Base-by-base conservation (phyloP, 225 moss, liverwort and hornwort species). In the Anthoceros angustus region DNA sequence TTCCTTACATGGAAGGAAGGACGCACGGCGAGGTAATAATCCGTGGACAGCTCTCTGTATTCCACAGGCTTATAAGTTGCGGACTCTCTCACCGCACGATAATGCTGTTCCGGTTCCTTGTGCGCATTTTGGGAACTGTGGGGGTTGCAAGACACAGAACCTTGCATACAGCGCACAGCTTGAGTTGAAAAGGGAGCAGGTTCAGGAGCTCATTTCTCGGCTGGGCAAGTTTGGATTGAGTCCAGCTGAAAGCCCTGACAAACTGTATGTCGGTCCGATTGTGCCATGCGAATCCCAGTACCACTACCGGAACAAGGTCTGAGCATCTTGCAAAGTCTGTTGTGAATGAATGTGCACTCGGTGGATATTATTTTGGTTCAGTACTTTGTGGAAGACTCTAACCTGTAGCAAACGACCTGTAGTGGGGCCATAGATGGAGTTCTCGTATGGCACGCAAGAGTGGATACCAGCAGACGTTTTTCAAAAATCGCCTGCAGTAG, bases 101-200 rank as follows among this genome's bases (percentile, higher is more conserved):
- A 79, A 92, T 70, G 92, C 87, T 71, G 92, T 98, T 68, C 69
- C 75, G 66, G 89, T 91, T 15, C 98, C 88, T 25, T 98, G 98
- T 68, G 73, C 81, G 70, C 85, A 98, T 70, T 98, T 98, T 72
- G 89, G 88, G 20, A 88, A 98, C 67, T 98, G 98, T 66, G 98
- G 98, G 64, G 98, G 98, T 61, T 98, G 98, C 60, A 92, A 86
- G 68, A 92, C 98, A 48, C 98, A 98, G 74, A 89, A 89, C 69
- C 61, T 92, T 70, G 80, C 84, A 7, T 98, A 98, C 49, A 82
- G 83, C 71, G 92, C 98, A 66, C 98, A 98, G 75, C 68, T 98
- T 63, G 67, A 70, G 48, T 82, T 82, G 48, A 98, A 98, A 70
- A 82, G 89, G 25, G 86, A 87, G 46, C 98, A 98, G 72, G 98